Conservation (phyloP, 371 early-diverging fungal species). For the Saksenaea oblongispora region DNA sequence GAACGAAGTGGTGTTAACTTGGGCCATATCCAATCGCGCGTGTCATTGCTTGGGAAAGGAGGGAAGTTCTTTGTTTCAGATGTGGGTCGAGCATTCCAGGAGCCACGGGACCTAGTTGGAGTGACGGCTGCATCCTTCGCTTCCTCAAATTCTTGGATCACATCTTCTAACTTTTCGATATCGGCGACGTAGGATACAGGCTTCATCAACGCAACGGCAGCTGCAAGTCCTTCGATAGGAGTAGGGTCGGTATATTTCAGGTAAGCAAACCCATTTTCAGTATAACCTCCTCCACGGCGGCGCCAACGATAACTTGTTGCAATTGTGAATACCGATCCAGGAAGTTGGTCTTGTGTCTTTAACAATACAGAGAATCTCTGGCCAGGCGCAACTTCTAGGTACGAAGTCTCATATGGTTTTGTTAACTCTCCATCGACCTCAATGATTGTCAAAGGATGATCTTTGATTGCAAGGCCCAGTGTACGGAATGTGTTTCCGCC, state of each 20-base stretch:
- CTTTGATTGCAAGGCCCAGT: conserved; percentile 24
- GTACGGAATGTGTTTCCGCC: conserved; percentile 35
- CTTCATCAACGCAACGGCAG: background rate
- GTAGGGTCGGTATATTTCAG: conserved; percentile 6
- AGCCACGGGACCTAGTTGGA: background rate
- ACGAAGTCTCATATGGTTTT: conserved; percentile 22
- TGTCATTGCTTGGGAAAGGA: conserved; percentile 13
- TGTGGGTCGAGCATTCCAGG: background rate
- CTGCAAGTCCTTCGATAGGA: background rate
- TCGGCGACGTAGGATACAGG: background rate
- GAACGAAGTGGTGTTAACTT: conserved; percentile 11
- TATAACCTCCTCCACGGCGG: conserved; percentile 6
- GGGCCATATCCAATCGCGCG: conserved; percentile 23
- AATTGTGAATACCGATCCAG: conserved; percentile 25
- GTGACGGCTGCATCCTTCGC: background rate
- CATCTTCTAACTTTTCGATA: background rate
- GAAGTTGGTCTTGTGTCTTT: conserved; percentile 10
- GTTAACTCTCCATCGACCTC: conserved; percentile 42
- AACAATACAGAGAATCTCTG: conserved; percentile 41
- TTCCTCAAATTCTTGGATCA: background rate
- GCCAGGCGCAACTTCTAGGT: conserved; percentile 37
- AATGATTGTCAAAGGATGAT: conserved; percentile 36
- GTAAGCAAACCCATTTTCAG: conserved; percentile 23
- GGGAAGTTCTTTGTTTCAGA: background rate
- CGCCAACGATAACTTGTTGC: conserved; percentile 25